Base-by-base conservation (phyloP, 2,329 filamentous ascomycete species). In the Apiospora saccharicola region DNA sequence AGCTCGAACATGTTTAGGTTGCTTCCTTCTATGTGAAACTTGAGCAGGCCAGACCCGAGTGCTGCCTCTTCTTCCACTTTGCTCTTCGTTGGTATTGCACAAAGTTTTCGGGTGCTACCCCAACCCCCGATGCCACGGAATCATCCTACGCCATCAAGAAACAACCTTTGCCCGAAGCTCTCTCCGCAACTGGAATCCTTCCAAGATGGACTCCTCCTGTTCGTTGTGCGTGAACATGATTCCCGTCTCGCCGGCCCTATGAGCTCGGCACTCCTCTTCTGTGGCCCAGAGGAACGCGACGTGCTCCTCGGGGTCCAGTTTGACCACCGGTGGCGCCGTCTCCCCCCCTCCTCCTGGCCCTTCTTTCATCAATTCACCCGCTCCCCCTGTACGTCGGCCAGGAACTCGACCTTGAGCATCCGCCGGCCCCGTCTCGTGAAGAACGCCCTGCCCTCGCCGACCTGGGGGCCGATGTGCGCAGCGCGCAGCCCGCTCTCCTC, bases 401-500 rank as follows among this genome's bases (percentile, higher is more conserved):
- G 30, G 72, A 82, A 82, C 34, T 74, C 75, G 71, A 75, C 77
- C 74, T 80, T 81, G 72, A 76, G 76, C 72, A 80, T 70, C 68
- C 71, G 74, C 24, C 67, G 44, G 22, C 68, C 46, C 1, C 70
- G 61, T n/a, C 76, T 70, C 67, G 73, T 71, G 67, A 76, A 74
- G 46, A 78, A 75, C 22, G 70, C 64, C 19, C 37, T n/a, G 22
- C 16, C 19, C 57, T 75, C 72, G 26, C 74, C 74, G 19, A 73
- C 78, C 3, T 83, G 76, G 2, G 75, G 73, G 26, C 70, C 72
- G 4, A 75, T 75, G 26, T 77, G 72, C 7, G 64, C 30, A 24
- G 76, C 76, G 16, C 68, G 70, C 14, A 86, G 74, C 1, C 83
- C 82, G 10, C 82, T 75, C 77, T 86, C 84, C 75, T 86, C 84